These are phyloP conservation scores for Venturia carpophila DNA, from an alignment of 2,329 filamentous ascomycete genomes.

Conservation along the genomic window DNA sequence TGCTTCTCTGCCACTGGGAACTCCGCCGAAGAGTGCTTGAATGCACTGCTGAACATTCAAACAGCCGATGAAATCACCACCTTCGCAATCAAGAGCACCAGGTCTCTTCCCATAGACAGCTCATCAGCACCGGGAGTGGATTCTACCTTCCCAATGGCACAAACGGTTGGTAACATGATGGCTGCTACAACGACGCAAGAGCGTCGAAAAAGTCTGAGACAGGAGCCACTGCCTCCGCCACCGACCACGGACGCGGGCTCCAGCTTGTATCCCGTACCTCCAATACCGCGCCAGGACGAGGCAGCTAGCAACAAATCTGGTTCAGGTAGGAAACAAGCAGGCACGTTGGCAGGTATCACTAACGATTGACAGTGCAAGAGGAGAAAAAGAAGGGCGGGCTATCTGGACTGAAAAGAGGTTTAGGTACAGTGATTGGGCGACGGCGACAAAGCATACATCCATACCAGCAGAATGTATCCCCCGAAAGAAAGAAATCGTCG, in stretches of 20 bases:
- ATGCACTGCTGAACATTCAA: constrained; percentile 75
- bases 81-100: constrained; percentile 47
- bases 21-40: constrained; percentile 71
- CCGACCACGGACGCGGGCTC: constrained; percentile 25
- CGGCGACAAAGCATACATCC: constrained; percentile 34
- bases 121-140: neutral
- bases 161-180: neutral
- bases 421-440: constrained; percentile 35
- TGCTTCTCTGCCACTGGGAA: constrained; percentile 68
- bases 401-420: constrained; percentile 31
- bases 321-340: constrained; percentile 32
- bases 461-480: constrained; percentile 34
- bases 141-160: neutral
- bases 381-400: constrained; percentile 29
- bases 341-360: neutral
- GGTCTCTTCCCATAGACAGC: constrained; percentile 16
- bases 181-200: constrained; percentile 21
- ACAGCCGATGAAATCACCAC: constrained; percentile 79
- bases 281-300: constrained; percentile 42
- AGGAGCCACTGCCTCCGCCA: constrained; percentile 23
- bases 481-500: constrained; percentile 43
- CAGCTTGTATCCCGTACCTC: constrained; percentile 30
- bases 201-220: constrained; percentile 26
- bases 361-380: constrained; percentile 20
- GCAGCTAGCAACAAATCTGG: constrained; percentile 48